Evolutionary conservation across 179 eudicot species (phyloP).

Genomic region (Pouteria campechiana): DNA sequence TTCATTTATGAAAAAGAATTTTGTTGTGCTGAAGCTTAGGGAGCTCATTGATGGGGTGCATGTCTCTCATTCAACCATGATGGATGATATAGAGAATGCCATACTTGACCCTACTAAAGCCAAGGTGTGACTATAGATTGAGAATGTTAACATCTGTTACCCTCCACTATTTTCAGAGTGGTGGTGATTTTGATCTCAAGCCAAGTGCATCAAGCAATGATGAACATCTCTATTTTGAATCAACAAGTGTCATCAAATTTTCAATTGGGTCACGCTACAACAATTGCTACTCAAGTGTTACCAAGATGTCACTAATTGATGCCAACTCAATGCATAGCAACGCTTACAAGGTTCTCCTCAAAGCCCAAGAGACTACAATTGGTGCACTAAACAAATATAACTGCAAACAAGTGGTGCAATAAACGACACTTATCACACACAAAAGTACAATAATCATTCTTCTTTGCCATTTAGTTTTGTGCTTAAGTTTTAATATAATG

Average conservation of each 20-base stretch:
- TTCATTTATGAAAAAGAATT: slow-evolving; percentile 64
- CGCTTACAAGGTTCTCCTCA: slow-evolving; percentile 74
- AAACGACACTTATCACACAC: too few relatives aligned
- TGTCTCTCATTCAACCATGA: slow-evolving; percentile 57
- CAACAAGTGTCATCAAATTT: slow-evolving; percentile 72
- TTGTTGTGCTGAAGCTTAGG: slow-evolving; percentile 75
- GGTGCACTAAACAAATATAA: slow-evolving; percentile 56
- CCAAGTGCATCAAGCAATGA: slow-evolving; percentile 87
- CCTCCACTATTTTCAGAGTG: slow-evolving; percentile 96
- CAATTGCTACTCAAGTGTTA: slow-evolving; percentile 75
- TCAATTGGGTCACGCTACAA: slow-evolving; percentile 83
- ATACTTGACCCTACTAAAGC: slow-evolving; percentile 49
- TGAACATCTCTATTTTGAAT: slow-evolving; percentile 55
- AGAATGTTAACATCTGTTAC: slow-evolving; percentile 82
- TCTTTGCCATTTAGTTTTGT: too few relatives aligned
- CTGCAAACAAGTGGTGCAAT: too few relatives aligned
- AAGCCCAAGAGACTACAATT: slow-evolving; percentile 87
- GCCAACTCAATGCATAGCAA: slow-evolving; percentile 57
- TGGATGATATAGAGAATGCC: slow-evolving; percentile 82
- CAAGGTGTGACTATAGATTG: slow-evolving; percentile 65
- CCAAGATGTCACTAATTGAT: slow-evolving; percentile 68
- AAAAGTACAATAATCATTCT: too few relatives aligned
- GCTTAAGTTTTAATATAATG: too few relatives aligned
- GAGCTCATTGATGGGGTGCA: slow-evolving; percentile 84
- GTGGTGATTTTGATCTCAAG: slow-evolving; percentile 72